These are phyloP conservation scores for Phaeosphaeriaceae sp. DNA, from an alignment of 2,329 filamentous ascomycete genomes.

Conservation along the genomic window DNA sequence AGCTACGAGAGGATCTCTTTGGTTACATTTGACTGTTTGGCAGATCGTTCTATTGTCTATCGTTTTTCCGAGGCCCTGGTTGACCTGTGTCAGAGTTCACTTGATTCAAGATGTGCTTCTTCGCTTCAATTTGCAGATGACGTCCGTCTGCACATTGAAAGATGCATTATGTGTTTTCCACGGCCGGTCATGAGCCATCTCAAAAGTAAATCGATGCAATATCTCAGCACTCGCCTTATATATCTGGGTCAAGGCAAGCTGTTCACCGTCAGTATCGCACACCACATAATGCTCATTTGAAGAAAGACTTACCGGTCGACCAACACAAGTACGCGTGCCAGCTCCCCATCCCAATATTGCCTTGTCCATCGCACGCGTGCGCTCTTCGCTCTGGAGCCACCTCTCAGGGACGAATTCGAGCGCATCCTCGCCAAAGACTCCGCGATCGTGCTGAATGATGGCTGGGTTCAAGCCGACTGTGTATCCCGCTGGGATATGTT, in stretches of 20 bases:
- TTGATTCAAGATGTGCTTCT: not conserved
- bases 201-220: slow-evolving; percentile 8
- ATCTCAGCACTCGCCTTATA: slow-evolving; percentile 13
- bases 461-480: slow-evolving; percentile 77
- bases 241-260: slow-evolving; percentile 18
- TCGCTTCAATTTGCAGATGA: slow-evolving; percentile 10
- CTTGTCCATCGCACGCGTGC: slow-evolving; percentile 69
- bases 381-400: slow-evolving; percentile 62
- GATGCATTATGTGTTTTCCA: slow-evolving; percentile 23
- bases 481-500: slow-evolving; percentile 69
- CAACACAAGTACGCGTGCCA: slow-evolving; percentile 71
- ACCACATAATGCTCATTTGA: slow-evolving; percentile 20
- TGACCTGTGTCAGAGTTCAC: no score
- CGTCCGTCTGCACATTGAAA: slow-evolving; percentile 27
- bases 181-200: slow-evolving; percentile 9
- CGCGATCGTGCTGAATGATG: slow-evolving; percentile 72
- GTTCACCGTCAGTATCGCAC: slow-evolving; percentile 5
- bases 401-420: slow-evolving; percentile 71
- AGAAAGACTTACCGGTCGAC: slow-evolving; percentile 55
- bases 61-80: no score
- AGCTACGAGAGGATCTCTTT: no score
- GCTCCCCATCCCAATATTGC: slow-evolving; percentile 75
- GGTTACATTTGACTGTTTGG: no score
- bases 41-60: no score
- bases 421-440: slow-evolving; percentile 72